These are phyloP conservation scores for Astrothelium subdiscretum DNA, from an alignment of 495 filamentous ascomycete genomes.

Conservation along the genomic window DNA sequence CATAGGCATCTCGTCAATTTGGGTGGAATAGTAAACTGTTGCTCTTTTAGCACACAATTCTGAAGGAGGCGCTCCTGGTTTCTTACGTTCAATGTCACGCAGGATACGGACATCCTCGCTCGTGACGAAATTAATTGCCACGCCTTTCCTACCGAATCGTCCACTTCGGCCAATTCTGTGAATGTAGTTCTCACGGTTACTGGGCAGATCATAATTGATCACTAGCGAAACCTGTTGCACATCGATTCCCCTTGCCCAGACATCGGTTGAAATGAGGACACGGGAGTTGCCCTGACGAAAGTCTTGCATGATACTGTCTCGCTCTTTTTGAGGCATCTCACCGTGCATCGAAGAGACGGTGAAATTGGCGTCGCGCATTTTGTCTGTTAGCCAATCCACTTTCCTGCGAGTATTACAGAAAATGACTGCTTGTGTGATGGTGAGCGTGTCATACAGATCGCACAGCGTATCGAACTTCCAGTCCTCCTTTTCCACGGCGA, in stretches of 20 bases:
- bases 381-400: constrained; percentile 99
- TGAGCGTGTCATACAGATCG: constrained; percentile 97
- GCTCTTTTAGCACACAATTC: constrained; percentile 23
- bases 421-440: constrained; percentile 98
- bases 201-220: constrained; percentile 97
- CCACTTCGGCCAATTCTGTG: constrained; percentile 94
- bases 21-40: constrained; percentile 83
- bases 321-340: constrained; percentile 96
- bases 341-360: constrained; percentile 98
- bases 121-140: constrained; percentile 99
- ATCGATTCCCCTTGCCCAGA: constrained; percentile 96
- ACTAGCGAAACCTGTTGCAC: constrained; percentile 98
- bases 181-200: constrained; percentile 99
- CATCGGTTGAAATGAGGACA: constrained; percentile 95
- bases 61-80: constrained; percentile 20
- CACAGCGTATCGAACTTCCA: constrained; percentile 99
- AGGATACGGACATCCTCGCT: constrained; percentile 95
- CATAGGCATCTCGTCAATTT: constrained; percentile 99
- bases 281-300: constrained; percentile 93
- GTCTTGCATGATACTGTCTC: constrained; percentile 98
- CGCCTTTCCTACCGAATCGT: constrained; percentile 94
- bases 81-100: constrained; percentile 81
- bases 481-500: constrained; percentile 97
- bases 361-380: constrained; percentile 96
- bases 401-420: constrained; percentile 99